A percentile compares a stretch with the other conserved stretches of the same genome.
These are phyloP conservation scores for Rhodocollybia butyracea DNA, from an alignment of 768 basidiomycete species.

Conservation along the genomic window DNA sequence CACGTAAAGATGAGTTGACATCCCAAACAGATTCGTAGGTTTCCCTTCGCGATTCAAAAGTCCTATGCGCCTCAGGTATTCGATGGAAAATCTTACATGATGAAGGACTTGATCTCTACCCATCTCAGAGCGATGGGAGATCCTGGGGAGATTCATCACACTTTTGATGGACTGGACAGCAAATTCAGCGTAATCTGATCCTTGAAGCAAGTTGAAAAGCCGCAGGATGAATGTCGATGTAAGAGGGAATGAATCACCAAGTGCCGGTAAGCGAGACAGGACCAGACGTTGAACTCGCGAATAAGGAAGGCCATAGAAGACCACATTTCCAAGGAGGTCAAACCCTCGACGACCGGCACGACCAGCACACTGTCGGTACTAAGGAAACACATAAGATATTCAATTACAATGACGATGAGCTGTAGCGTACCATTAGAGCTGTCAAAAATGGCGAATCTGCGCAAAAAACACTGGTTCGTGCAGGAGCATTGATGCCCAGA, in stretches of 20 bases:
- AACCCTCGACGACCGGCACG: slow-evolving; percentile 72
- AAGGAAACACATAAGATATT: slow-evolving; percentile 8
- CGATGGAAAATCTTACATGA: slow-evolving; percentile 67
- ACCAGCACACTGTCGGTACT: slow-evolving; percentile 75
- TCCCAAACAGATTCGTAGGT: slow-evolving; percentile 54
- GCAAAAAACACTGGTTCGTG: slow-evolving; percentile 62
- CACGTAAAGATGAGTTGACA: slow-evolving; percentile 52
- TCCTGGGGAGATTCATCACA: slow-evolving; percentile 53
- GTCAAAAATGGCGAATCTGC: slow-evolving; percentile 61
- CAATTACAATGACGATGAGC: neutral
- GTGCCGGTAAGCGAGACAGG: slow-evolving; percentile 58
- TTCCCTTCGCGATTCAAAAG: slow-evolving; percentile 52
- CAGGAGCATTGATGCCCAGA: slow-evolving; percentile 72
- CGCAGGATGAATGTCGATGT: slow-evolving; percentile 64
- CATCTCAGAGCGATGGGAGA: slow-evolving; percentile 53
- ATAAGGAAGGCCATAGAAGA: slow-evolving; percentile 68
- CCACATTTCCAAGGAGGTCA: slow-evolving; percentile 65
- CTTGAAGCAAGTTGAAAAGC: slow-evolving; percentile 62
- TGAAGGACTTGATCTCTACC: slow-evolving; percentile 59
- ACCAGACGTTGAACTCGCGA: slow-evolving; percentile 62
- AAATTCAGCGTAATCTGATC: slow-evolving; percentile 47
- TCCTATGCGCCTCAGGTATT: slow-evolving; percentile 58
- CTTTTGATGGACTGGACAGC: slow-evolving; percentile 50
- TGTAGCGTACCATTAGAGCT: slow-evolving; percentile 48
- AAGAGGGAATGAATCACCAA: slow-evolving; percentile 63